Conservation (phyloP, 352 stramenopile species). For the Phytopythium aichiense region DNA sequence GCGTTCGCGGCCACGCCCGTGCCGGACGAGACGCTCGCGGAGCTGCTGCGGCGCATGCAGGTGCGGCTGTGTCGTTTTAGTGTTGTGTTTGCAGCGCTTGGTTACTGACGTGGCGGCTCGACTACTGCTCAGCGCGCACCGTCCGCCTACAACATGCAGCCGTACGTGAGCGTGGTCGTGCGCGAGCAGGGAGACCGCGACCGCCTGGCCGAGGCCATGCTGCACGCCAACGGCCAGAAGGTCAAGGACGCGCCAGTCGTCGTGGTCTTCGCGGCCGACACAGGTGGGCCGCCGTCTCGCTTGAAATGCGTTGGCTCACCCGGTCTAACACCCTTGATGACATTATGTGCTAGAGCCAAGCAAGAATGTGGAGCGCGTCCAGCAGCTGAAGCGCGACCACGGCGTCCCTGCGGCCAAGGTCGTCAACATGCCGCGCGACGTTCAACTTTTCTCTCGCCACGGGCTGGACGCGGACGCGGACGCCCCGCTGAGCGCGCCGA, state of each 20-base stretch:
- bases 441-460: conserved; percentile 45
- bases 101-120: background rate
- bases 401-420: conserved; percentile 41
- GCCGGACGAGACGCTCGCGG: conserved; percentile 41
- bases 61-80: conserved; percentile 6
- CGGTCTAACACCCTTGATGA: too few species aligned
- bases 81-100: background rate
- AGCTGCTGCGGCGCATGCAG: conserved; percentile 63
- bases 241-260: conserved; percentile 63
- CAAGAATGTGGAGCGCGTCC: conserved; percentile 58
- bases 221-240: conserved; percentile 53
- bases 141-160: conserved; percentile 69
- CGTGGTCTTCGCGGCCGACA: conserved; percentile 67
- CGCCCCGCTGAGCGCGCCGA: conserved; percentile 42
- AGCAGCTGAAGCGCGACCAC: conserved; percentile 60
- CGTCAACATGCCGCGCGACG: conserved; percentile 36
- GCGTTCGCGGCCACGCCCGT: conserved; percentile 34
- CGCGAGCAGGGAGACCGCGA: conserved; percentile 50
- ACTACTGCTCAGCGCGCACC: conserved; percentile 34
- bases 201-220: conserved; percentile 51
- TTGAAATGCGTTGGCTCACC: too few species aligned
- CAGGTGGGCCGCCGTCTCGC: conserved; percentile 22
- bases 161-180: conserved; percentile 57
- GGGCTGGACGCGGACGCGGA: conserved; percentile 18
- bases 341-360: too few species aligned